Conservation (phyloP, 2,329 filamentous ascomycete genomes). For the Xylaria sp. region DNA sequence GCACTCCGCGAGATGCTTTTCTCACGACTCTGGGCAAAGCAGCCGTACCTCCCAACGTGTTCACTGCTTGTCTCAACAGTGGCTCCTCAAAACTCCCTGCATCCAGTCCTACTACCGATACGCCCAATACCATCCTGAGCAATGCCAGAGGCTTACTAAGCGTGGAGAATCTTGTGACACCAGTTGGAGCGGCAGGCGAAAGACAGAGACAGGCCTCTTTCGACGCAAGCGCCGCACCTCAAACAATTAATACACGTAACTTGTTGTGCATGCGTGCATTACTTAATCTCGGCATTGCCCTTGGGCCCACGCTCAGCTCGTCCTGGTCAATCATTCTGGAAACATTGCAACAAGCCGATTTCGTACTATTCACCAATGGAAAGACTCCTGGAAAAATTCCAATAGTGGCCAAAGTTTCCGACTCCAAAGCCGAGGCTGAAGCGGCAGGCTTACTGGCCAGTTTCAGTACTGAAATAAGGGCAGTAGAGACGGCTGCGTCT, state of each 20-base stretch:
- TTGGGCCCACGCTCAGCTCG: conserved; percentile 85
- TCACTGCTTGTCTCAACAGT: conserved; percentile 68
- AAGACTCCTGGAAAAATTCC: conserved; percentile 65
- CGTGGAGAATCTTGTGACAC: conserved; percentile 75
- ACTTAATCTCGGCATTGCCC: conserved; percentile 92
- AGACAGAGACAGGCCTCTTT: conserved; percentile 69
- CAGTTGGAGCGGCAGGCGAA: conserved; percentile 66
- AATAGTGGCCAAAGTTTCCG: conserved; percentile 59
- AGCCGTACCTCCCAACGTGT: conserved; percentile 84
- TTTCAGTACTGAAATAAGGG: conserved; percentile 82
- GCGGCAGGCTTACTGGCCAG: conserved; percentile 67
- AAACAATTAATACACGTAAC: conserved; percentile 84
- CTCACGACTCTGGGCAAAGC: conserved; percentile 93
- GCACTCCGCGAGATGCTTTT: conserved; percentile 91
- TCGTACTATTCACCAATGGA: conserved; percentile 77
- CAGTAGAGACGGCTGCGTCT: conserved; percentile 87
- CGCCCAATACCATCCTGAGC: conserved; percentile 68
- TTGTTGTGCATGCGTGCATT: conserved; percentile 89
- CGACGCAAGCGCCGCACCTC: conserved; percentile 60
- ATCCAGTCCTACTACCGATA: conserved; percentile 62
- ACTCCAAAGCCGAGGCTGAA: conserved; percentile 63
- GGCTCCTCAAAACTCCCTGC: conserved; percentile 58
- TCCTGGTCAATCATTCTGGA: conserved; percentile 94
- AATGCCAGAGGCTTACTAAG: conserved; percentile 79
- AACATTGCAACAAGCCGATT: conserved; percentile 91